phyloP scores from a whole-genome alignment of 345 rosid species.

The Excoecaria cochinchinensis region DNA sequence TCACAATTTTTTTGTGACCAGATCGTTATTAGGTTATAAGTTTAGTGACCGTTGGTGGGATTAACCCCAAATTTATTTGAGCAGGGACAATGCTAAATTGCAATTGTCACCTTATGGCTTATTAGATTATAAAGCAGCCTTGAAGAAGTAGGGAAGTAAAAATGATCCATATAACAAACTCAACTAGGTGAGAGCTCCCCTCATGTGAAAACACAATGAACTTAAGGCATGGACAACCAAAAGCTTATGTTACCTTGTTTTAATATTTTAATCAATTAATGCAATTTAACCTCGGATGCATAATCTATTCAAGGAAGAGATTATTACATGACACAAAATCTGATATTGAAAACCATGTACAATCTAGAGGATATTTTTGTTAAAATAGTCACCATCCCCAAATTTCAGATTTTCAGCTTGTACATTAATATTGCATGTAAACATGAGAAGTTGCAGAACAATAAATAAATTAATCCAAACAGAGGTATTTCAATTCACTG shows the following conservation, averaged over 20 bases:
- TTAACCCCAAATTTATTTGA: neutral
- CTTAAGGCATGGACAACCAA: neutral
- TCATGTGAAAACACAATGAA: neutral
- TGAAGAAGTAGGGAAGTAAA: neutral
- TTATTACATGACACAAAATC: neutral
- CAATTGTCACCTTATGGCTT: neutral
- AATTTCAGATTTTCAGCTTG: neutral
- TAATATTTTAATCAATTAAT: neutral
- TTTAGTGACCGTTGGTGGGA: too few species aligned
- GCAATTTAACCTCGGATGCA: neutral
- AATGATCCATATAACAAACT: neutral
- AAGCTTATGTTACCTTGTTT: neutral
- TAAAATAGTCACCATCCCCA: neutral
- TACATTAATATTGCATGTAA: neutral
- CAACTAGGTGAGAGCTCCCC: neutral
- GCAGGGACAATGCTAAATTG: neutral
- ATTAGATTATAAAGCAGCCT: neutral
- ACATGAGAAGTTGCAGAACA: neutral
- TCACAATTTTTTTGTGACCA: too few species aligned
- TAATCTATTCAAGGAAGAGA: neutral
- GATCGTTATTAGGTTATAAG: too few species aligned
- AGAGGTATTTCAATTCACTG: constrained; percentile 7
- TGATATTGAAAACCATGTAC: neutral
- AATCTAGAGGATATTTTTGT: neutral
- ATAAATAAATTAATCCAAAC: constrained; percentile 7